Evolutionary conservation across 2,329 filamentous ascomycete species (phyloP), one percentile per base, ranked within the genome.

Genomic region (Colletotrichum nymphaeae): DNA sequence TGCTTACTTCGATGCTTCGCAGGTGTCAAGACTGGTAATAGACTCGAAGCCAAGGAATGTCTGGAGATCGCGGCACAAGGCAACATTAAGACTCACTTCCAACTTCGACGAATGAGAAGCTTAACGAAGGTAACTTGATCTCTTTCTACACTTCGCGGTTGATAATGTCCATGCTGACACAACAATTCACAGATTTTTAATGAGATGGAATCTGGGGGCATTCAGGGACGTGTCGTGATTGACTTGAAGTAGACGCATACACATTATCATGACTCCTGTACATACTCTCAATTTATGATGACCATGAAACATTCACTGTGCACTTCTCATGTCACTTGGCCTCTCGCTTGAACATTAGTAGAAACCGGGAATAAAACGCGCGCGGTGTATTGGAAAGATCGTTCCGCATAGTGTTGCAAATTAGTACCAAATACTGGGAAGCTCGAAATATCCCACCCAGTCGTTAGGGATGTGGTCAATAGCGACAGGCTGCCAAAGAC

Each of bases 31-130:
- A 74, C 73, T 6, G 73, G 73, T 26, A 75, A 68, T 8, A 63
- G 71, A 12, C 67, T 75, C 30, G 73, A 75, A 56, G 63, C 63
- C 66, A 75, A 71, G 63, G 66, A 75, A 63, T 75, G 73, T 32
- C 59, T 75, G 4, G 73, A 74, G 24, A 63, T 75, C 5, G 73
- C 73, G 6, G 73, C 73, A 14, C 66, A 56, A 30, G 73, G 70
- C 32, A 63, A 63, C 19, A 59, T 75, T 46, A 75, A 74, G 60
- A 74, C 73, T 24, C 73, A 66, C 26, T 65, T 74, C 19, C 56
- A 73, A 24, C 63, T 74, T 12, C 73, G 73, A 26, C 73, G 73
- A 12, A 74, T 75, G 73, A 49, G 62, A 63, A 70, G 71, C 22
- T 64, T 75, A 6, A 73, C 73, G 12, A 64, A 75, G 53, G 70